phyloP scores from a whole-genome alignment of 495 filamentous ascomycete genomes.

The Neurospora terricola region DNA sequence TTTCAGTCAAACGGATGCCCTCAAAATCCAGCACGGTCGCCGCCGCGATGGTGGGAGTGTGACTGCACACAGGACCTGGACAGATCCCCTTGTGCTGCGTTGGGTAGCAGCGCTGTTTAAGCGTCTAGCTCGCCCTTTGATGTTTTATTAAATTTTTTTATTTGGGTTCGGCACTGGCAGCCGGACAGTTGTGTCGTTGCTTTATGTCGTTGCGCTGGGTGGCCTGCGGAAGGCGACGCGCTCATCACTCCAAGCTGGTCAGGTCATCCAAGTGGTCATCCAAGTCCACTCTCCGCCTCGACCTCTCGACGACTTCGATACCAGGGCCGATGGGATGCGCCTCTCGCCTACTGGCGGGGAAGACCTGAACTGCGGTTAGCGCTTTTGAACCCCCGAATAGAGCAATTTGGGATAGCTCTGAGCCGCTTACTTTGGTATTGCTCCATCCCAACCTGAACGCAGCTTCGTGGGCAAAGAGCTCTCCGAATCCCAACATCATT shows the following conservation, averaged over 20 bases:
- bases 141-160: background rate
- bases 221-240: background rate
- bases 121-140: background rate
- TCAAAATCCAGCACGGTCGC: background rate
- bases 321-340: slow-evolving; percentile 42
- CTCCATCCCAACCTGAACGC: slow-evolving; percentile 91
- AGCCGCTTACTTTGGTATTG: slow-evolving; percentile 67
- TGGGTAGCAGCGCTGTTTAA: background rate
- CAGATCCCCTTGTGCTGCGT: background rate
- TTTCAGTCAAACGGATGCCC: background rate
- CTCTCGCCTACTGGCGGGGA: slow-evolving; percentile 34
- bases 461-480: slow-evolving; percentile 90
- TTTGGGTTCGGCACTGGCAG: slow-evolving; percentile 8
- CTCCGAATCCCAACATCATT: slow-evolving; percentile 95
- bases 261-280: slow-evolving; percentile 25
- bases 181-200: slow-evolving; percentile 3
- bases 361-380: slow-evolving; percentile 31
- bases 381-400: background rate
- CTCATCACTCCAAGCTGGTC: slow-evolving; percentile 38
- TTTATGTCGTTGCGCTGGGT: background rate
- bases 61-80: background rate
- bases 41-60: background rate
- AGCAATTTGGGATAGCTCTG: background rate
- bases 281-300: slow-evolving; percentile 23
- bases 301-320: slow-evolving; percentile 38